Conservation (phyloP, 179 eudicot species). For the Spinacia oleracea region DNA sequence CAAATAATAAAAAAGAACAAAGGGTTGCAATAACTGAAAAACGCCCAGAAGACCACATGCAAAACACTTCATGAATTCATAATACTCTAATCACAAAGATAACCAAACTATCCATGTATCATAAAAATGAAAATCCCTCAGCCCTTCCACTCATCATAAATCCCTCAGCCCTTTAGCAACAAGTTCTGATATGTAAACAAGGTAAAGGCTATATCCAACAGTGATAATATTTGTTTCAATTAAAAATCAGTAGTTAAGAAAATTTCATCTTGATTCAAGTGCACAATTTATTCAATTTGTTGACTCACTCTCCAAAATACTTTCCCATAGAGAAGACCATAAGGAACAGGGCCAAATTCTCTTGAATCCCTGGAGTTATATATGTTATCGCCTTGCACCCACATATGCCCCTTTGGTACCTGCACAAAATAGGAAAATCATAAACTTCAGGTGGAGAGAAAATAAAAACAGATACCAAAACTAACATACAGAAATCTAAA, state of each 20-base stretch:
- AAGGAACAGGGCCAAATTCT: constrained; percentile 76
- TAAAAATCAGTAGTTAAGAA: background rate
- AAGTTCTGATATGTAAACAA: background rate
- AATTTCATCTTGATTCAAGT: background rate
- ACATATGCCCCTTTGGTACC: constrained; percentile 88
- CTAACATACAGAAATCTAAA: background rate
- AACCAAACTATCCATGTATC: background rate
- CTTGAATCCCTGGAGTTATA: constrained; percentile 66
- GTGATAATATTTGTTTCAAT: background rate
- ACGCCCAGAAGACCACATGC: no score
- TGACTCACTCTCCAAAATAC: constrained; percentile 66
- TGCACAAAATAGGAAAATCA: constrained; percentile 10
- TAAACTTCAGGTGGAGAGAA: background rate
- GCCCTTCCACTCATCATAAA: background rate
- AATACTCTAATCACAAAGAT: background rate
- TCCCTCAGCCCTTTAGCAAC: no score
- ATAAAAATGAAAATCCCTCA: background rate
- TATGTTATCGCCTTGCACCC: constrained; percentile 85
- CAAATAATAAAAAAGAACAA: background rate
- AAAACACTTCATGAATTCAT: no score
- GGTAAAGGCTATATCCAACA: background rate
- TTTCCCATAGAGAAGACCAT: constrained; percentile 57
- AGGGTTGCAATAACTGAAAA: no score
- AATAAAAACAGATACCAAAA: background rate
- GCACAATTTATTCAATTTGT: background rate